Evolutionary conservation across 495 filamentous ascomycete genomes (phyloP).

Genomic region (Sabuloglossum arenarium): DNA sequence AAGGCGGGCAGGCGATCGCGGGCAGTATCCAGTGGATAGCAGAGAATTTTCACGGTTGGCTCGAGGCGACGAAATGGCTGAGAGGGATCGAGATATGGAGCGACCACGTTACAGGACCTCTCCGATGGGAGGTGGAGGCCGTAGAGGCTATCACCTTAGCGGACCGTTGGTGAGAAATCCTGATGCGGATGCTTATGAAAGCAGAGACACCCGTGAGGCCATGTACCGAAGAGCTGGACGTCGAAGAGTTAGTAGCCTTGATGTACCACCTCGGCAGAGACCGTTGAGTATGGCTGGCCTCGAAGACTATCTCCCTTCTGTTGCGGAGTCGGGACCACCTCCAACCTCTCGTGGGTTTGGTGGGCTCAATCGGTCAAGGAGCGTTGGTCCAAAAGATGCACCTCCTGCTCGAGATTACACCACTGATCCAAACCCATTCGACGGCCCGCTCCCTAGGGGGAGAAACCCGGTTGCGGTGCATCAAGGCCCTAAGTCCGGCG

Average conservation of each 20-base stretch:
- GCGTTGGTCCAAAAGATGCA: slow-evolving; percentile 14
- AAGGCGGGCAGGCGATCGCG: background rate
- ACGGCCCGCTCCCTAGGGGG: background rate
- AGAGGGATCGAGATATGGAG: background rate
- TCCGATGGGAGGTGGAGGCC: slow-evolving; percentile 4
- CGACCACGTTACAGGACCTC: slow-evolving; percentile 16
- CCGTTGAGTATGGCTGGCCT: slow-evolving; percentile 43
- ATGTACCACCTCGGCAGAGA: slow-evolving; percentile 26
- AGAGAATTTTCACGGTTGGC: background rate
- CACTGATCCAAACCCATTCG: background rate
- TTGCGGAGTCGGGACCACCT: slow-evolving; percentile 32
- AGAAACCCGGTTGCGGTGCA: background rate
- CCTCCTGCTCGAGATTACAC: background rate
- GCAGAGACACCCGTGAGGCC: slow-evolving; percentile 43
- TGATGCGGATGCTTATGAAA: slow-evolving; percentile 50
- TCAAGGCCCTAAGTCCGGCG: background rate
- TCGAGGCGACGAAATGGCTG: background rate
- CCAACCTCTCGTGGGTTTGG: slow-evolving; percentile 43
- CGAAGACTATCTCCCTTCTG: slow-evolving; percentile 31
- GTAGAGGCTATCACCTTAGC: slow-evolving; percentile 18
- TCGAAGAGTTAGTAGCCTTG: slow-evolving; percentile 26
- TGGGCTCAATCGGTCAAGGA: slow-evolving; percentile 28
- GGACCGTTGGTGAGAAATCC: slow-evolving; percentile 35
- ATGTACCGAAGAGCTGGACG: slow-evolving; percentile 21
- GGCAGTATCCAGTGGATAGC: background rate